phyloP scores from a whole-genome alignment of 2,329 filamentous ascomycete species.

The Endocalyx cinctus region DNA sequence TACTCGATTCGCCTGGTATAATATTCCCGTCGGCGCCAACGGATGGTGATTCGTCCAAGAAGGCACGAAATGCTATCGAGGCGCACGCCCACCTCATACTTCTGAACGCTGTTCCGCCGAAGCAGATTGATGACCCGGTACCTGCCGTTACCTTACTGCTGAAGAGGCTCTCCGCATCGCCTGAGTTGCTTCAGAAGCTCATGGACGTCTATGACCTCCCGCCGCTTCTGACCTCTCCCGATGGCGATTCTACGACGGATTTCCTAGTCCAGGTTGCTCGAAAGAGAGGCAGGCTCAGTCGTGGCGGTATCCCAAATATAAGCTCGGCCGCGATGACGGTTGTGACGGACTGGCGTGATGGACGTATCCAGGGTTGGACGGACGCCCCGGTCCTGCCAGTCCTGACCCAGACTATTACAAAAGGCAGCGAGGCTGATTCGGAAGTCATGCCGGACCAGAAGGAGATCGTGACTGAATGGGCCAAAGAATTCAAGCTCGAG shows the following conservation, averaged over 20 bases:
- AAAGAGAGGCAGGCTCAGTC: slow-evolving; percentile 83
- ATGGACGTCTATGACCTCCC: slow-evolving; percentile 81
- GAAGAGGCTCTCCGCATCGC: slow-evolving; percentile 67
- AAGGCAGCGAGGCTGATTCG: slow-evolving; percentile 2
- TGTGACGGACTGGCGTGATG: slow-evolving; percentile 94
- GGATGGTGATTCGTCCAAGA: slow-evolving; percentile 25
- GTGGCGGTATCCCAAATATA: slow-evolving; percentile 86
- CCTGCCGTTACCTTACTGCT: slow-evolving; percentile 84
- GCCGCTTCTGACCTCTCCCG: slow-evolving; percentile 64
- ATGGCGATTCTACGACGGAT: slow-evolving; percentile 77
- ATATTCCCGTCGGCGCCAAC: slow-evolving; percentile 70
- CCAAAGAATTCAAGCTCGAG: slow-evolving; percentile 90
- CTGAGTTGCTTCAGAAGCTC: slow-evolving; percentile 72
- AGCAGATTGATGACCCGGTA: slow-evolving; percentile 88
- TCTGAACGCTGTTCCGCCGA: slow-evolving; percentile 86
- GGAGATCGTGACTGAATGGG: slow-evolving; percentile 74
- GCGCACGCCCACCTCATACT: slow-evolving; percentile 82
- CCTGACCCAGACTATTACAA: slow-evolving; percentile 24
- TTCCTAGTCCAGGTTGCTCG: slow-evolving; percentile 93
- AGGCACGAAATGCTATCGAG: slow-evolving; percentile 61
- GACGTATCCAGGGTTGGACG: slow-evolving; percentile 88
- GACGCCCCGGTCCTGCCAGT: slow-evolving; percentile 67
- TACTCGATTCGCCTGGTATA: slow-evolving; percentile 91
- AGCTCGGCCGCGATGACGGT: slow-evolving; percentile 85
- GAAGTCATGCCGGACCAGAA: slow-evolving; percentile 50